phyloP scores from a whole-genome alignment of 208 protist species.

The Trypanosoma rangeli region DNA sequence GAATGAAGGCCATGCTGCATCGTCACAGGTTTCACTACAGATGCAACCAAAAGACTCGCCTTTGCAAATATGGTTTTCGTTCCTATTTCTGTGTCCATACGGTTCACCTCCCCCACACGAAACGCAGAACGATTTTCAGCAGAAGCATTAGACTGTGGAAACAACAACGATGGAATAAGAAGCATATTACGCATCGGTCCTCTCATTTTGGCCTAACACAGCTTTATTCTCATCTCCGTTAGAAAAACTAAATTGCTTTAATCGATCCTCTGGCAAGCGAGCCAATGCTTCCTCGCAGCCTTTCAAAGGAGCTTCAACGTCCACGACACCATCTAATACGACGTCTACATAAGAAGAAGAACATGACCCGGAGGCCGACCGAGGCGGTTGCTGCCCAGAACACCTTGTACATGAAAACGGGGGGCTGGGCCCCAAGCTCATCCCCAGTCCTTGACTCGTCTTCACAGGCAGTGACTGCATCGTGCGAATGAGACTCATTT shows the following conservation, averaged over 20 bases:
- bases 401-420: background rate
- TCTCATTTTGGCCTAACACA: background rate
- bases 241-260: background rate
- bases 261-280: background rate
- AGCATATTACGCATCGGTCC: background rate
- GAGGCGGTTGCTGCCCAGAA: background rate
- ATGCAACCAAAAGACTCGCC: background rate
- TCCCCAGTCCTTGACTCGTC: background rate
- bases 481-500: background rate
- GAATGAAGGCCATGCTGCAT: conserved; percentile 14
- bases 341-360: background rate
- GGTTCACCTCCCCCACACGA: background rate
- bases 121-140: background rate
- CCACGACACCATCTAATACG: background rate
- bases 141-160: background rate
- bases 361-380: background rate
- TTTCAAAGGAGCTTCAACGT: background rate
- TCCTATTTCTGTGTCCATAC: background rate
- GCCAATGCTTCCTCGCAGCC: background rate
- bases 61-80: background rate
- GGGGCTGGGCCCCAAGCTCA: background rate
- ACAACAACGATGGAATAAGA: background rate
- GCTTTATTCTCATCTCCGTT: background rate
- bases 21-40: background rate
- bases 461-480: background rate